Conservation (phyloP, 176 grass and related monocot species). For the Neostapfia colusana region DNA sequence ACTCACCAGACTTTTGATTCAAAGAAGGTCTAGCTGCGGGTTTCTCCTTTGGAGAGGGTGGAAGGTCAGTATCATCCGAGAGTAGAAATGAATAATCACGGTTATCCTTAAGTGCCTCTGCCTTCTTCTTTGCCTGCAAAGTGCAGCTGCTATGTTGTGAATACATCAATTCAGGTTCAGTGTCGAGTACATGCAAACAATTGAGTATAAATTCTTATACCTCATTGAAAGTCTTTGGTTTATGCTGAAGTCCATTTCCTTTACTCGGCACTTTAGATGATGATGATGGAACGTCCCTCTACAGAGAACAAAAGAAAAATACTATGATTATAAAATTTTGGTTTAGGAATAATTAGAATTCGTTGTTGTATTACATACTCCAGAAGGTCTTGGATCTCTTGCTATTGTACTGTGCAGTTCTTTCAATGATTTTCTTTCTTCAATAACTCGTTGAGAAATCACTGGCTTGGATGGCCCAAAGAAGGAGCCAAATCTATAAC, state of each 20-base stretch:
- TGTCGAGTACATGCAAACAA: conserved; percentile 34
- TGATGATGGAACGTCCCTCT: conserved; percentile 58
- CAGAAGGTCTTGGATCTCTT: conserved; percentile 45
- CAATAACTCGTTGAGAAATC: conserved; percentile 88
- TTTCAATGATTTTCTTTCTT: conserved; percentile 83
- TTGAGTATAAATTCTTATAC: conserved; percentile 51
- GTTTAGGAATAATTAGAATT: conserved; percentile 18
- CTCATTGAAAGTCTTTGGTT: conserved; percentile 71
- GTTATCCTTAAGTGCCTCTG: conserved; percentile 81
- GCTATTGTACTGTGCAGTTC: conserved; percentile 51
- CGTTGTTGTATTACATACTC: conserved; percentile 36
- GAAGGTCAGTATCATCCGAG: conserved; percentile 79
- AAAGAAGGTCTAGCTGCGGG: conserved; percentile 43
- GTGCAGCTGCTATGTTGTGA: conserved; percentile 46
- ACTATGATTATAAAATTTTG: conserved; percentile 1
- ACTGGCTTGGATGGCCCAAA: conserved; percentile 88
- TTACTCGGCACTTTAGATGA: conserved; percentile 53
- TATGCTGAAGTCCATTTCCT: conserved; percentile 52
- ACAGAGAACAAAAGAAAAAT: conserved; percentile 14
- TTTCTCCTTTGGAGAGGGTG: conserved; percentile 52
- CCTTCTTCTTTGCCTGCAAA: conserved; percentile 82
- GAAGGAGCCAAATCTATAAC: conserved; percentile 88
- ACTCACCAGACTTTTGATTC: conserved; percentile 64
- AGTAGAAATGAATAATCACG: conserved; percentile 92
- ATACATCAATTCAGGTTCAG: conserved; percentile 24